These are phyloP conservation scores for Termitomyces sp. DNA, from an alignment of 1,284 basidiomycete genomes.

Conservation along the genomic window DNA sequence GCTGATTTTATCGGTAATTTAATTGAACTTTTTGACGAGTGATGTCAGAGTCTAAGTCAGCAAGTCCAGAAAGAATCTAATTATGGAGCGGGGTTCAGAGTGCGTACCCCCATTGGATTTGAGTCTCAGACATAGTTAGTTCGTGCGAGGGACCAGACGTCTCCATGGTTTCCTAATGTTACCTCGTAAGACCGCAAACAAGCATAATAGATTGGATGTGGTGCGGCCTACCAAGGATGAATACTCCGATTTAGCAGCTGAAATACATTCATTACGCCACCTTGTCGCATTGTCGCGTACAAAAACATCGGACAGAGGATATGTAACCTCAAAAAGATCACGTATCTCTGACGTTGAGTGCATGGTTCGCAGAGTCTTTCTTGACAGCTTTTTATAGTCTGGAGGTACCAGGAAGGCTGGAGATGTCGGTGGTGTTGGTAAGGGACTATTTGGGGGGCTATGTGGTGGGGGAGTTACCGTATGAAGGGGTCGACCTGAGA, in stretches of 20 bases:
- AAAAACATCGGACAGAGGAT: constrained; percentile 19
- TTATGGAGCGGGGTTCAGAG: constrained; percentile 19
- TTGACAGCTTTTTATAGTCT: constrained; percentile 4
- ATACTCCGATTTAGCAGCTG: background rate
- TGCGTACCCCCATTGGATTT: constrained; percentile 35
- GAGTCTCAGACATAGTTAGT: background rate
- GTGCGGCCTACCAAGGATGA: constrained; percentile 5
- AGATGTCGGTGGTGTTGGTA: constrained; percentile 24
- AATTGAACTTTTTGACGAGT: background rate
- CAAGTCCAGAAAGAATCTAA: background rate
- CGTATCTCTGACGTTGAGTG: constrained; percentile 25
- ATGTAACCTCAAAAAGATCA: constrained; percentile 8
- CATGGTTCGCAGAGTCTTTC: constrained; percentile 22
- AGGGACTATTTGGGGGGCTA: constrained; percentile 25
- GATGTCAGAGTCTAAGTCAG: background rate
- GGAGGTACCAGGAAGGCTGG: constrained; percentile 8
- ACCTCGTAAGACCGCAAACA: background rate
- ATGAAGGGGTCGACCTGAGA: constrained; percentile 24
- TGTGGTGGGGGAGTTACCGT: constrained; percentile 23
- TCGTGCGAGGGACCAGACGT: background rate
- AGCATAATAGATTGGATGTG: background rate
- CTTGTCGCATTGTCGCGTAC: background rate
- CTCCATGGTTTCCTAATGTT: background rate
- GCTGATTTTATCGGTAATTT: background rate
- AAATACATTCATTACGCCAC: background rate